Evolutionary conservation across 202 grass and related monocot species (phyloP).

Genomic region (Brachypodium distachyon): DNA sequence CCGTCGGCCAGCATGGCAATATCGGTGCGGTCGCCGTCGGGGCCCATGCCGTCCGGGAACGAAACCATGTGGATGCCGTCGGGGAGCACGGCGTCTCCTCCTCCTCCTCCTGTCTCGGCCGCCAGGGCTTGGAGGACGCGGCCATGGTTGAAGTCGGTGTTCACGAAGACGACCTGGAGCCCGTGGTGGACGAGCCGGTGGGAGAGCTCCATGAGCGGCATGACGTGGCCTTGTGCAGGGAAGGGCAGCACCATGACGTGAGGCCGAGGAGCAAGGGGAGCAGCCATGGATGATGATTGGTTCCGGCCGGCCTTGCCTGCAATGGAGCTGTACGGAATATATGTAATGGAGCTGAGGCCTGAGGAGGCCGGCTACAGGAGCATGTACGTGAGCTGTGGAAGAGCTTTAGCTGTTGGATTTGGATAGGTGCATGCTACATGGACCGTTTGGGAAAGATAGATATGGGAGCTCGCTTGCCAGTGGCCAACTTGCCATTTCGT

Average conservation of each 20-base stretch:
- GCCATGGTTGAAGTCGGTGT: constrained; percentile 28
- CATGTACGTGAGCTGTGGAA: background rate
- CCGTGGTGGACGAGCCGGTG: constrained; percentile 17
- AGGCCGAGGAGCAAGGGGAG: background rate
- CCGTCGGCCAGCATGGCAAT: background rate
- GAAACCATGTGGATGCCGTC: constrained; percentile 22
- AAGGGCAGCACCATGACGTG: constrained; percentile 24
- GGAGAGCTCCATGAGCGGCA: constrained; percentile 36
- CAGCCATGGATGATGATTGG: constrained; percentile 14
- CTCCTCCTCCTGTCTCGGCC: background rate
- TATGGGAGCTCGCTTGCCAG: background rate
- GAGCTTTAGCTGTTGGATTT: background rate
- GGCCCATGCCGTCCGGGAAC: constrained; percentile 22
- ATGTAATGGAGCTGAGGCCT: no score
- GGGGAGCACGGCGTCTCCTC: no score
- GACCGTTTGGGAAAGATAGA: background rate
- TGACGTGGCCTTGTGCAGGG: constrained; percentile 36
- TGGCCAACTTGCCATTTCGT: background rate
- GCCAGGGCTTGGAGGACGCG: background rate
- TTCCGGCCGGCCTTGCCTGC: background rate
- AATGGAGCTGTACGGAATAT: background rate
- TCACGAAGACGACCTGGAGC: constrained; percentile 22
- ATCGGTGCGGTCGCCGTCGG: constrained; percentile 18
- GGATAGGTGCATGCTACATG: background rate
- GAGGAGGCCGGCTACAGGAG: background rate